Evolutionary conservation across 2,329 filamentous ascomycete genomes (phyloP), one percentile per base, ranked within the genome.

Genomic region (Coccinonectria pachysandricola): DNA sequence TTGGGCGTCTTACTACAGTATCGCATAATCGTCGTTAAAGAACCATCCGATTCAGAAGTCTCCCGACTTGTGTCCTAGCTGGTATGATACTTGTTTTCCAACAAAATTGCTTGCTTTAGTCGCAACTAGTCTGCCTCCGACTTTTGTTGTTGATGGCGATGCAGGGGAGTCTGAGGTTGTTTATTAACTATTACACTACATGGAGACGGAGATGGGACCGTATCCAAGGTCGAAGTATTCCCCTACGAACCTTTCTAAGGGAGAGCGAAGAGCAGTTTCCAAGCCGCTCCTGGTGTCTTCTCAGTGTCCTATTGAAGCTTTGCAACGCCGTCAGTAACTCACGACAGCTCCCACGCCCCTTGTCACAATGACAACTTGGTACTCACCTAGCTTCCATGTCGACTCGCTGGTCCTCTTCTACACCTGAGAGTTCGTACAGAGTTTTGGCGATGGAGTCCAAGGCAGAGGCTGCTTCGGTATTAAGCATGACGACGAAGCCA

Each of bases 211-310:
- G 14, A 45, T 18, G 9, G 30, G 32, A 1, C 42, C 42, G 12
- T 45, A 46, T 9, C 42, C 39, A 1, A 28, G 24, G 42, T 60
- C 51, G 31, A 51, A 50, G 39, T 59, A 60, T 26, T 56, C 50
- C 27, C 57, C 57, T 7, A 55, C 48, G 26, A 60, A 59, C 25
- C 56, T 52, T 29, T 56, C 49, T 44, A 60, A 52, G 39, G 58
- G 55, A n/a, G 8, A 23, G 18, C 2, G 31, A 24, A 8, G 33
- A 35, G n/a, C 43, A 46, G 8, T 35, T 40, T 5, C 34, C 23
- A 9, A 45, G 27, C 2, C 24, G 18, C 5, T 23, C 19, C 3
- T 37, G 19, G 4, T 22, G 19, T 2, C 18, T 25, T 13, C 16
- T 16, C 23, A 16, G 23, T 1, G 19, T 28, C 21, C 34, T 21